Percentiles rank a stretch among this genome's conserved stretches.
Conservation (phyloP, 1,284 basidiomycete genomes). For the Marasmius oreades region DNA sequence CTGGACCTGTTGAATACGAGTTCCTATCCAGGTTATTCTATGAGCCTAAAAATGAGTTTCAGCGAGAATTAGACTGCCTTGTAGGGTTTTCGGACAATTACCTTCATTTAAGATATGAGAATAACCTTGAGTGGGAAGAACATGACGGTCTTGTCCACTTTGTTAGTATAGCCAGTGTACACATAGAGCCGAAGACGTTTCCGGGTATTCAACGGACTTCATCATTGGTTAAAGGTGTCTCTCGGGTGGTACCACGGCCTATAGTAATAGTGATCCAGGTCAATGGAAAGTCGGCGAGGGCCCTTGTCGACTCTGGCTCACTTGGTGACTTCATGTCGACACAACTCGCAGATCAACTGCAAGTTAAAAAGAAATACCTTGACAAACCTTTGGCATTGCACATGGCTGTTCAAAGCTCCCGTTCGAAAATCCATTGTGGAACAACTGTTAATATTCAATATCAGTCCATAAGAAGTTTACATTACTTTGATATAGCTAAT, state of each 20-base stretch:
- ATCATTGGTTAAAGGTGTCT: background rate
- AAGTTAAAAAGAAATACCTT: conserved; percentile 16
- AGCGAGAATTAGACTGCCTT: background rate
- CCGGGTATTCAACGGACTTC: background rate
- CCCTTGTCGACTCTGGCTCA: conserved; percentile 33
- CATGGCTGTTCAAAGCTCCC: conserved; percentile 28
- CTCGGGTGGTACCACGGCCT: background rate
- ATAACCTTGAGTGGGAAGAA: conserved; percentile 9
- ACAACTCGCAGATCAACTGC: conserved; percentile 26
- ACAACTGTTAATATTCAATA: conserved; percentile 14
- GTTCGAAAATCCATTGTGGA: conserved; percentile 14
- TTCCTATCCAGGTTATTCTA: conserved; percentile 1
- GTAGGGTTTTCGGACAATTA: background rate
- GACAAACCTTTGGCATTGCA: conserved; percentile 24
- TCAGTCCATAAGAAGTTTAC: conserved; percentile 11
- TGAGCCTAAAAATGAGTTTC: background rate
- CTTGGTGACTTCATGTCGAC: conserved; percentile 38
- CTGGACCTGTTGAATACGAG: background rate
- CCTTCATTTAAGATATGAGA: background rate
- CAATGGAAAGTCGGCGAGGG: conserved; percentile 27
- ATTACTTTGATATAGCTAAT: conserved; percentile 26
- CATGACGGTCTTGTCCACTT: conserved; percentile 1
- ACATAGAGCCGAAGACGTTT: background rate
- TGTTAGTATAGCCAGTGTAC: background rate
- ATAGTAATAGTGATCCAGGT: conserved; percentile 14